Evolutionary conservation across 352 stramenopile species (phyloP).

Genomic region (Globisporangium spinosum): DNA sequence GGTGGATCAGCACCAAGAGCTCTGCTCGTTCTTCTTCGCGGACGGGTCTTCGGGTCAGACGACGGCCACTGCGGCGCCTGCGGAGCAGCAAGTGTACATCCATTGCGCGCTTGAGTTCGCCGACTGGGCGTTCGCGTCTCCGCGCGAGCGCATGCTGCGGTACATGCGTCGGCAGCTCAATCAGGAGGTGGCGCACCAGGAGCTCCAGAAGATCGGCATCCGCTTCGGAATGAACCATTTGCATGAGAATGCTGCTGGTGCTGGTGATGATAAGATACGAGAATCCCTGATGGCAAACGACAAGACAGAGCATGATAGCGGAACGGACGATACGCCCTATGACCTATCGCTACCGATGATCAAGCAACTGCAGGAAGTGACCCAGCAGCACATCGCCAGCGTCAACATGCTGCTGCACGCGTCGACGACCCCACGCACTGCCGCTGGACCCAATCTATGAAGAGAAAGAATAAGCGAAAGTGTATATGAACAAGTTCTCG

Average conservation of each 20-base stretch:
- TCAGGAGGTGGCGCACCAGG: constrained; percentile 26
- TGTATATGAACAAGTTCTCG: constrained; percentile 8
- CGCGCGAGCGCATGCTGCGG: constrained; percentile 43
- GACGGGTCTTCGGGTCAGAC: constrained; percentile 35
- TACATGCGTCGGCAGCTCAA: constrained; percentile 31
- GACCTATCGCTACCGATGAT: constrained; percentile 31
- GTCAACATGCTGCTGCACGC: constrained; percentile 34
- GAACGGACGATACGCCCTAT: constrained; percentile 14
- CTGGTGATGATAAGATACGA: neutral
- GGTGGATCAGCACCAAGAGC: constrained; percentile 30
- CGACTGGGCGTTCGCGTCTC: constrained; percentile 60
- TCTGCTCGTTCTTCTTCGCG: constrained; percentile 50
- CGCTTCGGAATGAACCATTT: constrained; percentile 34
- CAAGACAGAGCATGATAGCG: neutral
- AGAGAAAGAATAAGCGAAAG: neutral
- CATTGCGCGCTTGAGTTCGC: constrained; percentile 51
- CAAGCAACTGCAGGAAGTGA: constrained; percentile 42
- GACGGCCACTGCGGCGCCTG: constrained; percentile 38
- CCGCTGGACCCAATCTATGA: constrained; percentile 13
- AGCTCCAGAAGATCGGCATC: constrained; percentile 46
- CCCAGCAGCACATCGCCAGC: constrained; percentile 45
- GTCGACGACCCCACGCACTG: neutral
- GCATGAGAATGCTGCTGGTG: neutral
- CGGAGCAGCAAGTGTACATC: constrained; percentile 46
- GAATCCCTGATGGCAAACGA: constrained; percentile 1